Conservation (phyloP, 2,329 filamentous ascomycete species). For the Cordyceps tenuipes region DNA sequence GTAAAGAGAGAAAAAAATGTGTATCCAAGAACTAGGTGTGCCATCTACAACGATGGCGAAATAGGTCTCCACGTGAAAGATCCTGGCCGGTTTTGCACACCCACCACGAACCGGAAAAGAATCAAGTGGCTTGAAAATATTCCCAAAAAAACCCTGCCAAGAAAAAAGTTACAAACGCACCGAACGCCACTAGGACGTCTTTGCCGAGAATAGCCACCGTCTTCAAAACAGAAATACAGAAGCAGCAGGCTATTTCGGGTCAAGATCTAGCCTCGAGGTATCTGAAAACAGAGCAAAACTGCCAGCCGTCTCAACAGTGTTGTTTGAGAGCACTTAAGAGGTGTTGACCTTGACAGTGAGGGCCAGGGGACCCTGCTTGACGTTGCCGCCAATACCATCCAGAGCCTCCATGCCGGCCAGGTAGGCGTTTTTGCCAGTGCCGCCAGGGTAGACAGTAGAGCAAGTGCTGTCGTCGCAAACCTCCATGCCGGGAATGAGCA, state of each 20-base stretch:
- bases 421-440: constrained; percentile 31
- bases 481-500: constrained; percentile 27
- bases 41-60: constrained; percentile 1
- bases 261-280: constrained; percentile 10
- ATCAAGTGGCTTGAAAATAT: background rate
- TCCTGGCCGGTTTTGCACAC: background rate
- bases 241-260: background rate
- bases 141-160: background rate
- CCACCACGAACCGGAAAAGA: constrained; percentile 1
- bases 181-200: constrained; percentile 13
- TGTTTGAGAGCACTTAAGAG: background rate
- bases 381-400: constrained; percentile 35
- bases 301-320: background rate
- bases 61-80: background rate
- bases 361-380: constrained; percentile 20
- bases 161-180: constrained; percentile 5
- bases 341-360: constrained; percentile 26
- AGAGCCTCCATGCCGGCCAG: constrained; percentile 26
- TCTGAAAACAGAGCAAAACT: constrained; percentile 3
- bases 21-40: constrained; percentile 12
- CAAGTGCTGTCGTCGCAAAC: constrained; percentile 33
- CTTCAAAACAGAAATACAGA: background rate
- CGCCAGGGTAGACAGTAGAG: constrained; percentile 31
- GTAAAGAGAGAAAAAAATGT: background rate
- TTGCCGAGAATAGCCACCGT: background rate